Base-by-base conservation (phyloP, 768 basidiomycete genomes). In the Podaxis sp. region DNA sequence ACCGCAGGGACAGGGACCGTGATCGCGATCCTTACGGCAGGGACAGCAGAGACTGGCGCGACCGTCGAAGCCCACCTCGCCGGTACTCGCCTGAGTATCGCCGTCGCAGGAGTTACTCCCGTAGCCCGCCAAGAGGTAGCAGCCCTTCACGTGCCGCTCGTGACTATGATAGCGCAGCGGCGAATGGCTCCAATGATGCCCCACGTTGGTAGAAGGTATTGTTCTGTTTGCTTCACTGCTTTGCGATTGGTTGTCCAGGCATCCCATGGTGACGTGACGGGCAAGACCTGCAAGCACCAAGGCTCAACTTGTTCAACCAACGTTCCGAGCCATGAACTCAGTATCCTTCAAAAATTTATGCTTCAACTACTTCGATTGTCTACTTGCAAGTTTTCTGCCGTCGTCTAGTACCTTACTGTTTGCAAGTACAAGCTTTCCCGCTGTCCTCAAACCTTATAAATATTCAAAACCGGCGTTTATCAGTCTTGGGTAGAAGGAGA, bases 1-100 rank as follows among this genome's bases (percentile, higher is more conserved):
- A 78, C 28, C 72, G 82, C 55, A 80, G 82, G 68, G 77, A 84
- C 69, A 81, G 84, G 63, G 85, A 87, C 33, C 33, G 33, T 36
- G 82, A 84, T 58, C 77, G 82, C 64, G 86, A 88, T 70, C 82
- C 81, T 52, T 89, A 88, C 66, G 89, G 88, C 62, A 82, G 90
- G 53, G 89, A 91, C 73, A 83, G 71, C 71, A 78, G 86, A 65
- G 89, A 92, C 68, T 91, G 90, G 87, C 85, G 90, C 67, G 91
- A 93, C 68, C 85, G 91, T 68, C 87, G 92, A 65, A 89, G 88
- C 78, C 87, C 89, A 55, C 79, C 87, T 61, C 85, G 88, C 55
- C 73, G 89, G 63, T 88, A 90, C 79, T 92, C 89, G 66, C 91
- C 90, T 65, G 90, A 91, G 68, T 86, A 90, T 67, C 82, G 88